phyloP scores from a whole-genome alignment of 106 monocot genomes.

The Iris macrosiphon region DNA sequence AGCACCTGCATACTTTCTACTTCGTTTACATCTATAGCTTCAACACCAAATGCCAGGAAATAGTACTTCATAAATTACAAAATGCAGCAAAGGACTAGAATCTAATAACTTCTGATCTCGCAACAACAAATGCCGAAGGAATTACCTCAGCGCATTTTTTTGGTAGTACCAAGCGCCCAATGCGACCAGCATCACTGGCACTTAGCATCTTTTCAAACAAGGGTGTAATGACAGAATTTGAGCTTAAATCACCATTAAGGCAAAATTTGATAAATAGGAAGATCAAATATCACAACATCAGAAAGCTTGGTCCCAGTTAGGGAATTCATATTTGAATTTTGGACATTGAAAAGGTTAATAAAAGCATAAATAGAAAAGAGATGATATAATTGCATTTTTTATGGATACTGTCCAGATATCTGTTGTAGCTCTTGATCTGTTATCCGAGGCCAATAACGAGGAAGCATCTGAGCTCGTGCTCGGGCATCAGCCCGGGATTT shows the following conservation, averaged over 20 bases:
- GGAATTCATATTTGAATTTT: too few species aligned
- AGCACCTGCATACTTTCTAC: too few species aligned
- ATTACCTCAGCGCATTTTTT: constrained; percentile 95
- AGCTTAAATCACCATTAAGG: constrained; percentile 49
- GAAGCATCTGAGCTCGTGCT: constrained; percentile 47
- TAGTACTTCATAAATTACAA: too few species aligned
- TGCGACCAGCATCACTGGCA: constrained; percentile 94
- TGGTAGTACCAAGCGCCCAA: constrained; percentile 87
- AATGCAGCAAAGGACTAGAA: too few species aligned
- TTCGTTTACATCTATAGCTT: too few species aligned
- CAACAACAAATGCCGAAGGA: neutral
- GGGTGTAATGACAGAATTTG: constrained; percentile 78
- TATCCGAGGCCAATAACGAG: constrained; percentile 77
- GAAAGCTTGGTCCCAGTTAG: too few species aligned
- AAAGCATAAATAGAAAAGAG: too few species aligned
- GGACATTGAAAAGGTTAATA: too few species aligned
- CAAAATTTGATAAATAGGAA: constrained; percentile 15
- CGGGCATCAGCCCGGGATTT: constrained; percentile 42
- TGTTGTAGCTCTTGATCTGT: constrained; percentile 78
- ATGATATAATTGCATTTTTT: too few species aligned
- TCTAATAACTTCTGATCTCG: too few species aligned
- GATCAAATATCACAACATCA: too few species aligned
- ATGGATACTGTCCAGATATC: constrained; percentile 88
- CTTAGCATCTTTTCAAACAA: constrained; percentile 94
- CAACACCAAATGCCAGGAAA: too few species aligned